Evolutionary conservation across 345 rosid species (phyloP).

Genomic region (Salix viminalis): DNA sequence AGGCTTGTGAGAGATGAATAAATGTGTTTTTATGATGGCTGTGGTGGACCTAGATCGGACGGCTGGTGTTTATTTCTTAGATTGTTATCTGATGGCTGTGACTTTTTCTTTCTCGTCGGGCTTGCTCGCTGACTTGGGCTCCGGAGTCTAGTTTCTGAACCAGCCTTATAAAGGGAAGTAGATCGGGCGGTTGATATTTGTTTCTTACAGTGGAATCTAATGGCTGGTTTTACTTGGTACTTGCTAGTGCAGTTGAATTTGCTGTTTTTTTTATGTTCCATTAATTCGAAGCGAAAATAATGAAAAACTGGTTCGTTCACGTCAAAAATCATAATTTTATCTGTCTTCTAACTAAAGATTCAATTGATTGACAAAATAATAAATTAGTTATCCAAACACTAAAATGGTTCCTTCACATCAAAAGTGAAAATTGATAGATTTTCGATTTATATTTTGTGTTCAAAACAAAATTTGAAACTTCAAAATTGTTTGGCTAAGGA

Average conservation of each 20-base stretch:
- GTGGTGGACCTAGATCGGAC: constrained; percentile 46
- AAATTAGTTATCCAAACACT: too few species aligned
- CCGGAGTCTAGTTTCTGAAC: not conserved
- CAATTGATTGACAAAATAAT: too few species aligned
- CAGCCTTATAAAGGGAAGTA: not conserved
- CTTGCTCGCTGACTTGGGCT: not conserved
- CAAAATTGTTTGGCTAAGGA: too few species aligned
- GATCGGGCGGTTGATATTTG: not conserved
- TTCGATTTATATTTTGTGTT: too few species aligned
- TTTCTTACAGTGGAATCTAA: too few species aligned
- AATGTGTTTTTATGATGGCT: constrained; percentile 5
- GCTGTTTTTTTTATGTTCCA: not conserved
- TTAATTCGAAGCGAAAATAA: too few species aligned
- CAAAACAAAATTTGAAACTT: too few species aligned
- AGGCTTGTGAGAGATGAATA: not conserved
- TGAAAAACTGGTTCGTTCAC: too few species aligned
- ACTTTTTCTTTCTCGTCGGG: not conserved
- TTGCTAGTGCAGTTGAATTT: not conserved
- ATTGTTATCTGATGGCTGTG: constrained; percentile 19
- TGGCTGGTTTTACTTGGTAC: not conserved
- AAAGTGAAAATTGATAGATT: too few species aligned
- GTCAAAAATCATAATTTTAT: too few species aligned
- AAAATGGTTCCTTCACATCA: too few species aligned
- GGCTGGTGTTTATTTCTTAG: constrained; percentile 23
- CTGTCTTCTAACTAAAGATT: too few species aligned